Conservation (phyloP, 129 eudicot species). For the Chrysanthemum seticuspe region DNA sequence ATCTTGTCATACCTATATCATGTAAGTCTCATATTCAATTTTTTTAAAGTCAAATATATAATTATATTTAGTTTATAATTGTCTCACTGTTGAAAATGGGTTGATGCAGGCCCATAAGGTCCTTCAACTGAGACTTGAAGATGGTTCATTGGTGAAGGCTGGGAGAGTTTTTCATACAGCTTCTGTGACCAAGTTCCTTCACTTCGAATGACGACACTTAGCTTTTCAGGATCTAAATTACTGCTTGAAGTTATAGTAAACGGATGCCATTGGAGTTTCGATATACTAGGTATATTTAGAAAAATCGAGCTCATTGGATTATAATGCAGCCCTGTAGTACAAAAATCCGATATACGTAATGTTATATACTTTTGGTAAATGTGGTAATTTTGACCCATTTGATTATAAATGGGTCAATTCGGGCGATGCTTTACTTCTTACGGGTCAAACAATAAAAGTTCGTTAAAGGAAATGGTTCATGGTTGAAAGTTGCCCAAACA, state of each 20-base stretch:
- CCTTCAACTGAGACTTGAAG: constrained; percentile 66
- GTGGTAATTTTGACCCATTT: not conserved
- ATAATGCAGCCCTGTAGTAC: constrained; percentile 42
- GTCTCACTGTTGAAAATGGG: constrained; percentile 43
- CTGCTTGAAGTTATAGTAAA: constrained; percentile 57
- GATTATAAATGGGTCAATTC: not conserved
- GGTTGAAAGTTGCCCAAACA: not conserved
- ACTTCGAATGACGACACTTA: constrained; percentile 60
- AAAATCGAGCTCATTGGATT: constrained; percentile 59
- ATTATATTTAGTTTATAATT: not conserved
- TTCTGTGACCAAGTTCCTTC: constrained; percentile 64
- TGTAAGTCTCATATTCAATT: not conserved
- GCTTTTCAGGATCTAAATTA: constrained; percentile 52
- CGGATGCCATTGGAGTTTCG: constrained; percentile 85
- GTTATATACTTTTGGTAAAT: not conserved
- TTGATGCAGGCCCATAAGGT: constrained; percentile 65
- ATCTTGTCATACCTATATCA: constrained; percentile 51
- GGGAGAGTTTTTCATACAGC: constrained; percentile 44
- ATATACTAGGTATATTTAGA: constrained; percentile 53
- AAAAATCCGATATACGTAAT: not conserved
- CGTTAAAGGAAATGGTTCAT: not conserved
- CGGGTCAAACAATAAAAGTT: not conserved
- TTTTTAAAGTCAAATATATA: not conserved
- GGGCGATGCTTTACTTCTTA: not conserved
- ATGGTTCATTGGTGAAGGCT: constrained; percentile 34